Base-by-base conservation (phyloP, 1,139 yeast species). In the Pneumocystis canis region DNA sequence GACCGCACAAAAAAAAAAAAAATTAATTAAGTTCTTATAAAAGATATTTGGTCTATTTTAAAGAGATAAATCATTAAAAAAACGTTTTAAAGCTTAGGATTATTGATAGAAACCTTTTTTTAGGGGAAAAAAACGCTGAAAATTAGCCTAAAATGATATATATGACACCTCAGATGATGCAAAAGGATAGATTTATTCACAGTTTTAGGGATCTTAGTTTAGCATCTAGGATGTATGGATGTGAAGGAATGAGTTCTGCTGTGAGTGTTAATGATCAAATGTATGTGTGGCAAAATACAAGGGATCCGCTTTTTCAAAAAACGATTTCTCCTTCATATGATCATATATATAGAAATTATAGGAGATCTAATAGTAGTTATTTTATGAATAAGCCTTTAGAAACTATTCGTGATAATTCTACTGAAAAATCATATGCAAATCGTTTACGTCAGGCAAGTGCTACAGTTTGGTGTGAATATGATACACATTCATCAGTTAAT, bases 391-490 rank as follows among this genome's bases (percentile, higher is more conserved):
- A 53, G 54, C 28, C 54, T 33, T 56, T 35, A 35, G 30, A 32
- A 35, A 37, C 30, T 35, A 3, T 53, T 20, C 5, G 32, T 30
- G 56, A 30, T 30, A 47, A 28, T 18, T 33, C 62, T n/a, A n/a
- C n/a, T 33, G 37, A 33, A 20, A 28, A 57, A 20, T 60, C 63
- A 20, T 64, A 64, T 30, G 66, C 63, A 3, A 64, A 64, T 31
- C 58, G 58, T 1, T 30, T 64, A 37, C 60, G 66, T 6, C 58
- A 60, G 30, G 62, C 66, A 14, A 64, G 56, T 32, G 66, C 65
- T 1, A 64, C 66, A 7, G 66, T 64, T 58, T 64, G 66, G 66
- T 62, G 63, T 16, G 66, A 63, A 9, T 61, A 61, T n/a, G 66
- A 65, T 7, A 63, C 63, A 1, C 41, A 54, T n/a, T 56, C 58